A percentile compares a stretch with the other conserved stretches of the same genome.
These are phyloP conservation scores for Aspergillus affinis DNA, from an alignment of 495 filamentous ascomycete species.

Conservation along the genomic window DNA sequence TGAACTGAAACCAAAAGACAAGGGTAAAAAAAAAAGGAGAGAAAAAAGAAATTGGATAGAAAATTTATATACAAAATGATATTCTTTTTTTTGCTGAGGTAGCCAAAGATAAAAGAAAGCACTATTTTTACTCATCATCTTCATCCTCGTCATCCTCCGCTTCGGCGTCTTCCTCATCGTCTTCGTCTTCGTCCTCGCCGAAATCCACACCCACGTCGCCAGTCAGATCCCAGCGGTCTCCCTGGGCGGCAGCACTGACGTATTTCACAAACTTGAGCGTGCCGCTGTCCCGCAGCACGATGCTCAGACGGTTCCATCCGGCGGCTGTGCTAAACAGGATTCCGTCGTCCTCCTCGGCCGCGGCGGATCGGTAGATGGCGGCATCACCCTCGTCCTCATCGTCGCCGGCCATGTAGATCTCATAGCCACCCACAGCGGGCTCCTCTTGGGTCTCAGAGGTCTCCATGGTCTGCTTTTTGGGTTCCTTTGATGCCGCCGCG, in stretches of 20 bases:
- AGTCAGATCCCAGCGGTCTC: conserved; percentile 90
- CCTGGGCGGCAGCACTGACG: conserved; percentile 74
- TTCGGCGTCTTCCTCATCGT: conserved; percentile 31
- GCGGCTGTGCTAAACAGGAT: conserved; percentile 88
- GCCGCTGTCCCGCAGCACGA: conserved; percentile 85
- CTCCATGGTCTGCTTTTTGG: conserved; percentile 19
- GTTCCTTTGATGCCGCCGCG: conserved; percentile 11
- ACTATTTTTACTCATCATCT: conserved; percentile 16
- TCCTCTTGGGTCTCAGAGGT: conserved; percentile 45
- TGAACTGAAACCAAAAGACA: not conserved
- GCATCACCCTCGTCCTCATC: conserved; percentile 61
- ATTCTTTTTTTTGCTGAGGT: not conserved
- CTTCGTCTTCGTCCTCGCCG: conserved; percentile 42
- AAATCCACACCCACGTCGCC: conserved; percentile 57
- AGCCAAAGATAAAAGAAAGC: not conserved
- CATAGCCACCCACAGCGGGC: conserved; percentile 72
- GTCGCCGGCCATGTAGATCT: conserved; percentile 89
- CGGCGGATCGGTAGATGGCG: conserved; percentile 76
- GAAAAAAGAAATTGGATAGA: not conserved
- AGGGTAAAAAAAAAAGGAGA: too few species aligned
- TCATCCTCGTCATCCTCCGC: conserved; percentile 26
- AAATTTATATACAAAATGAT: not conserved
- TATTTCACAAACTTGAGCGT: conserved; percentile 95
- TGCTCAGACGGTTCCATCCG: conserved; percentile 82
- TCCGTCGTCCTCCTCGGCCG: conserved; percentile 80